Conservation (phyloP, 2,329 filamentous ascomycete genomes). For the Curvularia lunata region DNA sequence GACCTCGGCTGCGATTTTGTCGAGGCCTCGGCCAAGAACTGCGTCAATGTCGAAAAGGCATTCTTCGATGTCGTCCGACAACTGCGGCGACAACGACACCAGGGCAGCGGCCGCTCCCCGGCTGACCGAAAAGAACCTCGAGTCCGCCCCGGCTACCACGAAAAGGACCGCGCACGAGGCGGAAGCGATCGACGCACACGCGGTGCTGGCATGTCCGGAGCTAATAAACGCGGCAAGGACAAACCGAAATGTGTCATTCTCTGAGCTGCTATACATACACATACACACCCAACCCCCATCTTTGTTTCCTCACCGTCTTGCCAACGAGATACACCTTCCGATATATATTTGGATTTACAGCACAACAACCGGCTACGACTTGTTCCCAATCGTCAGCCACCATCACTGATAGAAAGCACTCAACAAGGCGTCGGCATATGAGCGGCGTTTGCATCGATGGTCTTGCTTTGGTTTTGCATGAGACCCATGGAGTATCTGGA, state of each 20-base stretch:
- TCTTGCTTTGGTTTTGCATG: conserved; percentile 39
- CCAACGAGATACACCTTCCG: conserved; percentile 16
- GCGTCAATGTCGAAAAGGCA: conserved; percentile 97
- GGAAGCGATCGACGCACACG: conserved; percentile 21
- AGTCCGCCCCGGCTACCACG: conserved; percentile 19
- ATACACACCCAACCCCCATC: not conserved
- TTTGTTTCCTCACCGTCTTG: conserved; percentile 6
- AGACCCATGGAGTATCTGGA: conserved; percentile 43
- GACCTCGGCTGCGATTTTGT: conserved; percentile 96
- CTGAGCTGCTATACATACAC: conserved; percentile 20
- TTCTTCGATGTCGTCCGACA: conserved; percentile 97
- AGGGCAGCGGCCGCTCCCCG: conserved; percentile 30
- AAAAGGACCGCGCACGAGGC: conserved; percentile 29
- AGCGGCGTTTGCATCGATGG: conserved; percentile 47
- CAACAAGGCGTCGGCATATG: conserved; percentile 45
- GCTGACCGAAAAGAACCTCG: conserved; percentile 26
- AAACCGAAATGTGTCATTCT: conserved; percentile 47
- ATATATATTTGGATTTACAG: conserved; percentile 36
- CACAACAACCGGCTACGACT: conserved; percentile 38
- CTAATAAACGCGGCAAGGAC: conserved; percentile 29
- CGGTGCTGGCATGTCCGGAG: conserved; percentile 20
- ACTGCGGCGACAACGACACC: conserved; percentile 79
- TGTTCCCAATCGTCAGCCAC: conserved; percentile 29
- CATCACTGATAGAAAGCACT: conserved; percentile 41
- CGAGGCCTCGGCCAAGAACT: conserved; percentile 96